Base-by-base conservation (phyloP, 2,329 filamentous ascomycete genomes). In the Penicillium sp. region DNA sequence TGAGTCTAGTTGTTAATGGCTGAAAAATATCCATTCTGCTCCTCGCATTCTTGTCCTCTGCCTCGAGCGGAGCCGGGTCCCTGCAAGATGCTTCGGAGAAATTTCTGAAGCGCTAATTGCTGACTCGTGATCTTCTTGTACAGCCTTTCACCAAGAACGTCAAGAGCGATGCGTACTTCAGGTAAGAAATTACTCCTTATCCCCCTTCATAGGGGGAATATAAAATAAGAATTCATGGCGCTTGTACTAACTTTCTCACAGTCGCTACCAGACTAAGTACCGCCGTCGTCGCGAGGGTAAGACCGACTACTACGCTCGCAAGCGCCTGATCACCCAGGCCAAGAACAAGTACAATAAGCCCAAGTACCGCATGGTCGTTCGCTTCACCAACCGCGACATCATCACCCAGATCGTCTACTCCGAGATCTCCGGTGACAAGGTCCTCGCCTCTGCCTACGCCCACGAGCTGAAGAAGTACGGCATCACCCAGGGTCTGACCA, bases 281-380 rank as follows among this genome's bases (percentile, higher is more conserved):
- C 93, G 90, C 83, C 91, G 93, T 76, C 87, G 93, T 78, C 85
- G 89, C 66, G 74, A 87, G 72, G 93, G 93, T 75, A 98, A 98
- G 88, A 98, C 93, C 81, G 93, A 98, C 77, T 98, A 98, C 89
- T 97, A 96, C 78, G 93, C 93, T 75, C 92, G 93, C 77, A 97
- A 97, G 89, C 88, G 93, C 73, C 84, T 98, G 78, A 93, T 97
- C 83, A 91, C 89, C 81, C 93, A 98, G 84, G 93, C 93, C 81
- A 98, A 97, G 89, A 98, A 98, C 89, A 98, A 98, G 88, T 98
- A 97, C 88, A 95, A 95, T 81, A 88, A 93, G 60, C 93, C 93
- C 79, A 98, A 98, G 86, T 97, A 98, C 87, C 89, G 93, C 73
- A 87, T 98, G 72, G 93, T 98, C 65, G 89, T 98, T 75, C 93